phyloP scores from a whole-genome alignment of 805 yeast genomes.

The Lipomyces oligophaga region DNA sequence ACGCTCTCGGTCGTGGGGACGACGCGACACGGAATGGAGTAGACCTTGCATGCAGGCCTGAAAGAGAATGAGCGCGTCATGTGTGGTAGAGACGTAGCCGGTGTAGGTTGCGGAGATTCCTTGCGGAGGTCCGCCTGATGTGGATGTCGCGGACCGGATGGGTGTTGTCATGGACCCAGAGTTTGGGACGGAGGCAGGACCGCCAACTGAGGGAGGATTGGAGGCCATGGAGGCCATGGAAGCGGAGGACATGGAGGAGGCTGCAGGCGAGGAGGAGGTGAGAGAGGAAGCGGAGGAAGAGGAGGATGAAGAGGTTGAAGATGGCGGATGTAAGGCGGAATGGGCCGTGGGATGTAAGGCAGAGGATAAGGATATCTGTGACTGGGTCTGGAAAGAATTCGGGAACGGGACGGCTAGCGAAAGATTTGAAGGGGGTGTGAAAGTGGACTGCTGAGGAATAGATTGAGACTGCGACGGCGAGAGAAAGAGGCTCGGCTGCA shows the following conservation, averaged over 20 bases:
- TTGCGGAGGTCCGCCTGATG: slow-evolving; percentile 17
- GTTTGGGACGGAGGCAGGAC: slow-evolving; percentile 5
- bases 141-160: slow-evolving; percentile 1
- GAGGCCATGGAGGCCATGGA: slow-evolving; percentile 2
- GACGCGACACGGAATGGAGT: slow-evolving; percentile 60
- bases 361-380: too few relatives aligned
- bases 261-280: neutral
- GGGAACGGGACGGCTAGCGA: too few relatives aligned
- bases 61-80: slow-evolving; percentile 75
- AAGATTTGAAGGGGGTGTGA: too few relatives aligned
- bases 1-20: slow-evolving; percentile 82
- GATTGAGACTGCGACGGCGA: too few relatives aligned
- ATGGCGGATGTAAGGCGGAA: neutral
- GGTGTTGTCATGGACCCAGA: too few relatives aligned
- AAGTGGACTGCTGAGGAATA: too few relatives aligned
- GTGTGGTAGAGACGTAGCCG: slow-evolving; percentile 77
- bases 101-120: slow-evolving; percentile 49
- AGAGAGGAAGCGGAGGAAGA: neutral
- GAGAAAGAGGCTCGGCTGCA: too few relatives aligned
- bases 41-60: slow-evolving; percentile 70
- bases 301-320: neutral
- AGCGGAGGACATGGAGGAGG: neutral
- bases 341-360: neutral
- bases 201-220: slow-evolving; percentile 5
- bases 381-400: too few relatives aligned